phyloP scores from a whole-genome alignment of 176 grass and related monocot species.

The Olyra latifolia region DNA sequence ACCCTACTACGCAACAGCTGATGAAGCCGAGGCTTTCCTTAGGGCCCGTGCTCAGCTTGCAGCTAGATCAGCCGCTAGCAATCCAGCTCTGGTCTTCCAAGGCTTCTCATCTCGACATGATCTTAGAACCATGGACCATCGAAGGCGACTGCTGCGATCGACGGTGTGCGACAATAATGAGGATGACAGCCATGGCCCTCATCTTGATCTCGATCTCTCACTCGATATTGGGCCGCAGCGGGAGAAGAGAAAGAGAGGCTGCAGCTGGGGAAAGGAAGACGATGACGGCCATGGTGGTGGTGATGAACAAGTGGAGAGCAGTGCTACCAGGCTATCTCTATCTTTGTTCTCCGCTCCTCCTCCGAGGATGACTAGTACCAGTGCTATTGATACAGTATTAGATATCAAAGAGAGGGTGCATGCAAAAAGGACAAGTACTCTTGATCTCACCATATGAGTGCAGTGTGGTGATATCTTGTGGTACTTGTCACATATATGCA shows the following conservation, averaged over 20 bases:
- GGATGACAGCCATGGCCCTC: background rate
- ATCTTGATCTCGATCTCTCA: constrained; percentile 43
- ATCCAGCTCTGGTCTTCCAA: background rate
- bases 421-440: constrained; percentile 46
- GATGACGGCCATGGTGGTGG: background rate
- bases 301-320: constrained; percentile 25
- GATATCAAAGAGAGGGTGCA: constrained; percentile 5
- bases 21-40: constrained; percentile 20
- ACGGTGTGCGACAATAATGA: background rate
- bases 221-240: background rate
- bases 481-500: constrained; percentile 41
- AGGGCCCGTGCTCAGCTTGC: background rate
- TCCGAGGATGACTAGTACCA: background rate
- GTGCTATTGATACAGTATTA: background rate
- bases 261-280: background rate
- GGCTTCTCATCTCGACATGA: constrained; percentile 6
- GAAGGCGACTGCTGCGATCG: background rate
- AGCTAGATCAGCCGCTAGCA: constrained; percentile 1
- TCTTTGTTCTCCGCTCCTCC: constrained; percentile 30
- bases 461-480: constrained; percentile 56
- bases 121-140: constrained; percentile 17
- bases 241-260: constrained; percentile 10
- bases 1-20: constrained; percentile 4
- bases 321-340: constrained; percentile 16
- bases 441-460: constrained; percentile 54